These are phyloP conservation scores for Trypanosoma scelopori DNA, from an alignment of 208 protist genomes.

Conservation along the genomic window DNA sequence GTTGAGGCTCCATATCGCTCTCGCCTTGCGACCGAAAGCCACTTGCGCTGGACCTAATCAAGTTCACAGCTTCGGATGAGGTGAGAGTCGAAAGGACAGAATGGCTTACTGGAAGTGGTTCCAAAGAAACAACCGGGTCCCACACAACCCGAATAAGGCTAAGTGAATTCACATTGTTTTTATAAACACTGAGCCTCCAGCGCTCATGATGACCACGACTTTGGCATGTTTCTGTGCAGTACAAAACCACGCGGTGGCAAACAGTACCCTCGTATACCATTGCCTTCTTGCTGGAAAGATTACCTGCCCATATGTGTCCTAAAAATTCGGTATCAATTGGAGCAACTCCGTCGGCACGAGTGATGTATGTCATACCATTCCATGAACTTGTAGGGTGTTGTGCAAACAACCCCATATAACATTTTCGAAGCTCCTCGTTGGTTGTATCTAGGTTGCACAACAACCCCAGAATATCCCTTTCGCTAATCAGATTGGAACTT, in stretches of 20 bases:
- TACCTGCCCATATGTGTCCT: constrained; percentile 67
- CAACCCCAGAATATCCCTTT: constrained; percentile 57
- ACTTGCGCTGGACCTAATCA: constrained; percentile 48
- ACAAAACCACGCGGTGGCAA: constrained; percentile 56
- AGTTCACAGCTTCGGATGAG: constrained; percentile 43
- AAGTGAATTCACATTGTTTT: constrained; percentile 37
- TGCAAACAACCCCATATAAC: constrained; percentile 65
- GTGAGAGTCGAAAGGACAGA: constrained; percentile 47
- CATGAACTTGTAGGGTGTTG: constrained; percentile 58
- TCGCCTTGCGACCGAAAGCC: background rate
- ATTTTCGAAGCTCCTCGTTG: constrained; percentile 70
- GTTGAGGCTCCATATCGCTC: constrained; percentile 3
- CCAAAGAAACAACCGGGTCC: constrained; percentile 71
- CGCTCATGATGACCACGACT: constrained; percentile 44
- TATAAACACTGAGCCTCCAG: constrained; percentile 68
- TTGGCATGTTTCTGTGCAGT: constrained; percentile 77
- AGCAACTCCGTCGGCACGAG: constrained; percentile 38
- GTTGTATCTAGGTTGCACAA: constrained; percentile 52
- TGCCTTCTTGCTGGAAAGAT: constrained; percentile 46
- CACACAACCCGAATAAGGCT: constrained; percentile 59
- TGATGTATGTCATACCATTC: constrained; percentile 82
- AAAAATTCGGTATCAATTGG: constrained; percentile 49
- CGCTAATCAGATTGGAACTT: constrained; percentile 42
- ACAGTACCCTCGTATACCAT: constrained; percentile 54
- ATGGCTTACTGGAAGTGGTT: constrained; percentile 47